Base-by-base conservation (phyloP, 1,284 basidiomycete species). In the Sutorius eximius region DNA sequence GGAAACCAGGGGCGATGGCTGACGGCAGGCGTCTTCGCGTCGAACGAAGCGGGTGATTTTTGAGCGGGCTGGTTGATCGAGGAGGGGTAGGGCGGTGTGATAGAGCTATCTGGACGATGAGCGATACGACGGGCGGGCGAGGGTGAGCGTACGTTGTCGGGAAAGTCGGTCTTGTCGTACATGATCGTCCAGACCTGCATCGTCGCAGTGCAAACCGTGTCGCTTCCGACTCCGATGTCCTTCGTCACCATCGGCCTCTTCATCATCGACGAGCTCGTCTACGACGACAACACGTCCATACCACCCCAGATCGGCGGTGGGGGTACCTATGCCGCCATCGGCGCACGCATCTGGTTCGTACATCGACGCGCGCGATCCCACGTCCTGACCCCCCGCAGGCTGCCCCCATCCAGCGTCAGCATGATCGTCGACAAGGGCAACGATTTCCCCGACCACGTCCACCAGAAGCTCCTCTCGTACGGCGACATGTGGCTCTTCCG, bases 401-500 rank as follows among this genome's bases (percentile, higher is more conserved):
- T 92, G 9, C 76, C 83, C 2, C 69, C 88, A 1, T 61, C 76
- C 10, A 68, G 79, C 45, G 71, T 94, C 32, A 89, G 88, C 16
- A 91, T 95, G 86, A 81, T 98, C 56, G 75, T 96, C 43, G 94
- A 98, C 72, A 78, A 78, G 66, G 95, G 95, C 4, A 56, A 72
- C 37, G 94, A 97, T 70, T 95, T 95, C 68, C 86, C 89, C 11
- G 52, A 64, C 1, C 59, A 75, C 16, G 82, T 93, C 43, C 79
- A 86, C 59, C 59, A 72, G 3, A 72, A 75, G 36, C 77, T 97
- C 3, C 73, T 85, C 48, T 66, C 71, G 1, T 93, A 87, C 65
- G 91, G 93, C n/a, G 83, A 86, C 41, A 90, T 93, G 83, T 93
- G 92, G 85, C 73, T 85, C 55, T 94, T 87, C 63, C 80, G 95